A percentile compares a stretch with the other conserved stretches of the same genome.
Evolutionary conservation across 441 rosid species (phyloP).

Genomic region (Breynia disticha): DNA sequence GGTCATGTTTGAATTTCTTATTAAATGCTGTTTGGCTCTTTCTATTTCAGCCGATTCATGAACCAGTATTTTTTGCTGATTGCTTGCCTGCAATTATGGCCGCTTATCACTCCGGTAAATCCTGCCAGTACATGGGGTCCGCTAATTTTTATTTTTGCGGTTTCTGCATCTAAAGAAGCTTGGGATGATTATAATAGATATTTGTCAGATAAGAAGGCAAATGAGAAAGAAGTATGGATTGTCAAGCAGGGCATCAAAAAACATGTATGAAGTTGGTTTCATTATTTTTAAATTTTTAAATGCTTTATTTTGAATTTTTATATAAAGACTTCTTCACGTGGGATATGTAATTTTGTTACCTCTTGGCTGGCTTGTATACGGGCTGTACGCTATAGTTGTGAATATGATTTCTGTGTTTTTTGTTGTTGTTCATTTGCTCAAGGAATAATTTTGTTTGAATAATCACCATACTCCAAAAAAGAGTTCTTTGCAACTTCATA

Average conservation of each 20-base stretch:
- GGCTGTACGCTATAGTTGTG: neutral
- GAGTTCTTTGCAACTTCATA: no score
- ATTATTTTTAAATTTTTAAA: neutral
- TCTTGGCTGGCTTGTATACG: neutral
- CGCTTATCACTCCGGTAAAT: slow-evolving; percentile 97
- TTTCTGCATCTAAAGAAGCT: slow-evolving; percentile 97
- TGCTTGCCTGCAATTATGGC: slow-evolving; percentile 99
- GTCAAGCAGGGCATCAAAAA: slow-evolving; percentile 63
- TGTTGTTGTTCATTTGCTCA: no score
- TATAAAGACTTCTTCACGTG: neutral
- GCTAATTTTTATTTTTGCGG: slow-evolving; percentile 83
- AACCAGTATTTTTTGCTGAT: slow-evolving; percentile 97
- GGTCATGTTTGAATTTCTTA: no score
- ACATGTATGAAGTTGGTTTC: slow-evolving; percentile 43
- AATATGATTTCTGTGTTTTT: no score
- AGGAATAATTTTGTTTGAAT: no score
- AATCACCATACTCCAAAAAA: no score
- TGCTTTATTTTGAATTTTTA: neutral
- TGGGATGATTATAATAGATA: slow-evolving; percentile 99
- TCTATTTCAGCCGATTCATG: slow-evolving; percentile 88
- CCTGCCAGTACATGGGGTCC: slow-evolving; percentile 99
- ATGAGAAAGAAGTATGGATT: slow-evolving; percentile 94
- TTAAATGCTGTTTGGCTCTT: no score
- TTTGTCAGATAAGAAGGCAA: slow-evolving; percentile 91
- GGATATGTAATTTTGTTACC: no score